Evolutionary conservation across 1,284 basidiomycete species (phyloP).

Genomic region (Porogramme epimiltina): DNA sequence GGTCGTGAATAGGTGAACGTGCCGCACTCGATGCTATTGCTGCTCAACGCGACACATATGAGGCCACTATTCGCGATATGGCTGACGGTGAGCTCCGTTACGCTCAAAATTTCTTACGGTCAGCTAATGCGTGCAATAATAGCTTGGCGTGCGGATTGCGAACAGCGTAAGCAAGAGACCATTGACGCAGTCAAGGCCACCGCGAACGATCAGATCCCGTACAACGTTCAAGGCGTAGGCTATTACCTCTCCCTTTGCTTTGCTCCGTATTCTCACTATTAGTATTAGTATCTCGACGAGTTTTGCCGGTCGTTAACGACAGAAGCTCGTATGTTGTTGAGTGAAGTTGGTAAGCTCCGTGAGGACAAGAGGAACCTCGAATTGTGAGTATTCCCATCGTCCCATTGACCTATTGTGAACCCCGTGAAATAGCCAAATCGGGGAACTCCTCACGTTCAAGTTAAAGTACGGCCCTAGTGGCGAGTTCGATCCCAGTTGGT

Average conservation of each 20-base stretch:
- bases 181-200: conserved; percentile 63
- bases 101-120: background rate
- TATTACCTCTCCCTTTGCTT: conserved; percentile 25
- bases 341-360: conserved; percentile 75
- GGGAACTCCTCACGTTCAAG: conserved; percentile 62
- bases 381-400: conserved; percentile 61
- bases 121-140: background rate
- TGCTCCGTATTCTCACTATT: too few relatives aligned
- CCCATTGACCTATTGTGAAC: background rate
- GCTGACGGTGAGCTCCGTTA: conserved; percentile 17
- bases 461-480: conserved; percentile 76
- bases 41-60: conserved; percentile 16
- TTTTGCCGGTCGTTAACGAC: conserved; percentile 77
- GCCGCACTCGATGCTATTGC: conserved; percentile 21
- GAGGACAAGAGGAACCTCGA: conserved; percentile 72
- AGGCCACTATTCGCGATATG: conserved; percentile 22
- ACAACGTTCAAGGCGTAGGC: conserved; percentile 77
- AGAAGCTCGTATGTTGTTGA: conserved; percentile 77
- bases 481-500: conserved; percentile 76
- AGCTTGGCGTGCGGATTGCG: conserved; percentile 67
- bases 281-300: conserved; percentile 80
- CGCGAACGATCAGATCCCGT: conserved; percentile 70
- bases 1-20: conserved; percentile 8
- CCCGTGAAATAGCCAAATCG: conserved; percentile 57
- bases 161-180: conserved; percentile 61